phyloP scores from a whole-genome alignment of 2,329 filamentous ascomycete genomes.

The Phaeosphaeriaceae sp. region DNA sequence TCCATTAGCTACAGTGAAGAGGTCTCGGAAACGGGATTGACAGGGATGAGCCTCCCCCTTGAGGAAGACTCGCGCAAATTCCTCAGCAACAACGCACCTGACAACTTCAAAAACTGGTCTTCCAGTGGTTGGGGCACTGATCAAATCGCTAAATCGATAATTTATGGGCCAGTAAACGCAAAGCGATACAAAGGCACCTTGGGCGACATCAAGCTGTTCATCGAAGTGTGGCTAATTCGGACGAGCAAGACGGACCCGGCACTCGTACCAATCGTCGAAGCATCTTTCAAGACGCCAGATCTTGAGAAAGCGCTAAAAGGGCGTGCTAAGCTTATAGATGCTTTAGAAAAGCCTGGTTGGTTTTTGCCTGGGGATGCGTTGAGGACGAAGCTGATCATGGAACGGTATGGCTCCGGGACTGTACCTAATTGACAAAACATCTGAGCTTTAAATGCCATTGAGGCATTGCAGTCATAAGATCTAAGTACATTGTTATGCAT shows the following conservation, averaged over 20 bases:
- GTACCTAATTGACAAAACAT: no score
- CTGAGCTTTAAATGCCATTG: no score
- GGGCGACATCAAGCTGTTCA: neutral
- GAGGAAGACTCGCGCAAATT: conserved; percentile 7
- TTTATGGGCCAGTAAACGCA: conserved; percentile 1
- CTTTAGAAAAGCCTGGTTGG: neutral
- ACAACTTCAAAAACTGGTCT: conserved; percentile 3
- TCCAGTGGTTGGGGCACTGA: neutral
- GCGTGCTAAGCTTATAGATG: neutral
- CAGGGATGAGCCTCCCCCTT: conserved; percentile 31
- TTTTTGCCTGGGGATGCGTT: neutral
- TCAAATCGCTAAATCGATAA: neutral
- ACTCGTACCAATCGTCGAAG: neutral
- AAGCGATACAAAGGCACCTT: neutral
- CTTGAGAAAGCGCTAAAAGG: neutral
- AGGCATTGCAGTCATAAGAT: no score
- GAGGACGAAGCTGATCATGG: conserved; percentile 3
- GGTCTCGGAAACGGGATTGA: conserved; percentile 27
- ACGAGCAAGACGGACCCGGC: neutral
- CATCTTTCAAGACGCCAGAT: neutral
- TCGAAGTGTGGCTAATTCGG: conserved; percentile 1
- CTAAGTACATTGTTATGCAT: no score
- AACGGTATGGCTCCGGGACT: conserved; percentile 1
- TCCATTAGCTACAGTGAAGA: conserved; percentile 44
- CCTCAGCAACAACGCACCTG: conserved; percentile 1